These are phyloP conservation scores for Cardiospermum halicacabum DNA, from an alignment of 345 rosid genomes.

Conservation along the genomic window DNA sequence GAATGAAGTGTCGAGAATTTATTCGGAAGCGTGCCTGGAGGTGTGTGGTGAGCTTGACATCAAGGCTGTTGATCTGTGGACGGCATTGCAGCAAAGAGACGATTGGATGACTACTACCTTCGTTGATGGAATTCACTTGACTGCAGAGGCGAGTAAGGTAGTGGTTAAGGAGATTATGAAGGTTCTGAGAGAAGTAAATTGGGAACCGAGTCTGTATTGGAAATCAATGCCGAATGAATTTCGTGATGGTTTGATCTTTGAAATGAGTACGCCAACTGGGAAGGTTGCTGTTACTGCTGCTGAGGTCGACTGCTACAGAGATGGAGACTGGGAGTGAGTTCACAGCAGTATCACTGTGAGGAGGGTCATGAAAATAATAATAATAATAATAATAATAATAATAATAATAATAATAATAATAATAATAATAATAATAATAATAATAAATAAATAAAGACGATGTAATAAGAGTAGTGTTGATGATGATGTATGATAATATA, in stretches of 20 bases:
- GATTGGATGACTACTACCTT: conserved; percentile 66
- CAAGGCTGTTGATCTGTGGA: conserved; percentile 64
- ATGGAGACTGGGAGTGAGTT: conserved; percentile 13
- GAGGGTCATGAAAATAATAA: no score
- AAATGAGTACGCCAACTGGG: conserved; percentile 14
- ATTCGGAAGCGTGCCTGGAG: conserved; percentile 65
- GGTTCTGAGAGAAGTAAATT: conserved; percentile 53
- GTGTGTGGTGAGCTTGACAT: conserved; percentile 61
- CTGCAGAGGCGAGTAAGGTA: conserved; percentile 60
- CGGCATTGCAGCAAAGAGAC: conserved; percentile 48
- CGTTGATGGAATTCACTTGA: conserved; percentile 76
- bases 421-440: no score
- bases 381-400: no score
- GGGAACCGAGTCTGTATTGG: conserved; percentile 75
- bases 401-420: no score
- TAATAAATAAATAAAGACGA: no score
- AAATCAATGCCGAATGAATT: conserved; percentile 51
- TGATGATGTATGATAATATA: no score
- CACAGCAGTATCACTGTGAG: no score
- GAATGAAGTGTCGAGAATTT: conserved; percentile 51
- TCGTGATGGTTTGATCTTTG: conserved; percentile 30
- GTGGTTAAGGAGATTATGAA: conserved; percentile 54
- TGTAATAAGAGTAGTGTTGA: no score
- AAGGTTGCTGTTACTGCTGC: conserved; percentile 13
- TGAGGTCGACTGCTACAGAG: neutral